Evolutionary conservation across 1,284 basidiomycete species (phyloP).

Genomic region (Ceratobasidium sp.): DNA sequence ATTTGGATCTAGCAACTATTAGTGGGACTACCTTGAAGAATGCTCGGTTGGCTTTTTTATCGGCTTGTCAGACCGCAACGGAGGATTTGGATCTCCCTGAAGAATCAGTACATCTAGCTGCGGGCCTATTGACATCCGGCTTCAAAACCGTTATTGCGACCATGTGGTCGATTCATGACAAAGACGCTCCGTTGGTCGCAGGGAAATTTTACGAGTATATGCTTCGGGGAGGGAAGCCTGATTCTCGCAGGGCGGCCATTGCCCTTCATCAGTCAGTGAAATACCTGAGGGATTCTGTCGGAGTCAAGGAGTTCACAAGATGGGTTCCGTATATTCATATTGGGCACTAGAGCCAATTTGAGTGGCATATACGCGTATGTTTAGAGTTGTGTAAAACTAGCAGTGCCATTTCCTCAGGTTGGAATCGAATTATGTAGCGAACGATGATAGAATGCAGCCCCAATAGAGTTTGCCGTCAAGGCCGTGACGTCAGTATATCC

Average conservation of each 20-base stretch:
- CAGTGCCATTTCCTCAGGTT: too few relatives aligned
- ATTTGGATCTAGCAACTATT: neutral
- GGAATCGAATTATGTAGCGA: too few relatives aligned
- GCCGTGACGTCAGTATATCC: too few relatives aligned
- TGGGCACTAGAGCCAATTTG: too few relatives aligned
- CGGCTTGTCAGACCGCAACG: neutral
- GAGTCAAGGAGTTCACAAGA: too few relatives aligned
- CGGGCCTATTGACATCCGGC: neutral
- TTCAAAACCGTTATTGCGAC: neutral
- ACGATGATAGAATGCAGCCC: too few relatives aligned
- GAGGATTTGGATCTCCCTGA: neutral
- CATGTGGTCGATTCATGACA: neutral
- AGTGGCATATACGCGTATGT: too few relatives aligned
- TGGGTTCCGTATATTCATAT: too few relatives aligned
- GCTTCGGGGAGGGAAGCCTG: neutral
- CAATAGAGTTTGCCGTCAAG: too few relatives aligned
- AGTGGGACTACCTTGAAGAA: neutral
- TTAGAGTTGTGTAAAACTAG: too few relatives aligned
- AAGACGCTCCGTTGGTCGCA: neutral
- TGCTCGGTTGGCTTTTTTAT: neutral
- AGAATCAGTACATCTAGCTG: neutral
- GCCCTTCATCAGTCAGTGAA: neutral
- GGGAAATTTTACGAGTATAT: neutral
- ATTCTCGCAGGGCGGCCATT: neutral
- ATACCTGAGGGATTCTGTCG: neutral